These are phyloP conservation scores for Penicillium digitatum DNA, from an alignment of 2,329 filamentous ascomycete genomes.

Conservation along the genomic window DNA sequence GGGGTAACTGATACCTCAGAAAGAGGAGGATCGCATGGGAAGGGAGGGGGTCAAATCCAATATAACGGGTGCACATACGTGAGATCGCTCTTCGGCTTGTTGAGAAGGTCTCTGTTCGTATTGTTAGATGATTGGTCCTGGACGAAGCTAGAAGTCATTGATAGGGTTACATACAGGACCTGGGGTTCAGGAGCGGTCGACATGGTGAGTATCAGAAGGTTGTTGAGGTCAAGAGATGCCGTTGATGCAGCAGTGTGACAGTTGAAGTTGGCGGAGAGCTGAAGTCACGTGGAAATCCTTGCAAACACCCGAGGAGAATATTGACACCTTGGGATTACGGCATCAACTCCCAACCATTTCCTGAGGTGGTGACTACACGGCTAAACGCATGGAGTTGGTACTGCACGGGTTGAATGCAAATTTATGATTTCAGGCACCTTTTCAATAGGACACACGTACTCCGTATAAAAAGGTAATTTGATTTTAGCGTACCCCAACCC, in stretches of 20 bases:
- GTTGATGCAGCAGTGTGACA: constrained; percentile 1
- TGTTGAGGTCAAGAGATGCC: constrained; percentile 6
- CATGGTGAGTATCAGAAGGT: constrained; percentile 48
- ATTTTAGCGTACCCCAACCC: no score
- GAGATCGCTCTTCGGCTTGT: constrained; percentile 83
- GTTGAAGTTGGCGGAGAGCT: constrained; percentile 9
- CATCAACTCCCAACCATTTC: constrained; percentile 4
- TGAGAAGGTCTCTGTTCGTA: constrained; percentile 69
- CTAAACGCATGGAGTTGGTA: no score
- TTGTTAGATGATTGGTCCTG: constrained; percentile 20
- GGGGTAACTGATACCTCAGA: constrained; percentile 1
- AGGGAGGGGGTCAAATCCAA: background rate
- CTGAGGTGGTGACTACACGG: constrained; percentile 1
- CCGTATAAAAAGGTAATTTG: no score
- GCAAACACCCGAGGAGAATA: background rate
- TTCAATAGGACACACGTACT: no score
- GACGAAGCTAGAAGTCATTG: constrained; percentile 17
- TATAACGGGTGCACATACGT: constrained; percentile 60
- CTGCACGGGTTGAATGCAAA: no score
- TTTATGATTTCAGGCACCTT: no score
- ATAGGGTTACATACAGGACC: constrained; percentile 58
- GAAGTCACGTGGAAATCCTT: constrained; percentile 15
- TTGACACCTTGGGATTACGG: background rate
- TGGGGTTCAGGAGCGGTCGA: constrained; percentile 56
- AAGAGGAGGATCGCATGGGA: constrained; percentile 1